These are phyloP conservation scores for Eimeria maxima DNA, from an alignment of 169 alveolate genomes.

Conservation along the genomic window DNA sequence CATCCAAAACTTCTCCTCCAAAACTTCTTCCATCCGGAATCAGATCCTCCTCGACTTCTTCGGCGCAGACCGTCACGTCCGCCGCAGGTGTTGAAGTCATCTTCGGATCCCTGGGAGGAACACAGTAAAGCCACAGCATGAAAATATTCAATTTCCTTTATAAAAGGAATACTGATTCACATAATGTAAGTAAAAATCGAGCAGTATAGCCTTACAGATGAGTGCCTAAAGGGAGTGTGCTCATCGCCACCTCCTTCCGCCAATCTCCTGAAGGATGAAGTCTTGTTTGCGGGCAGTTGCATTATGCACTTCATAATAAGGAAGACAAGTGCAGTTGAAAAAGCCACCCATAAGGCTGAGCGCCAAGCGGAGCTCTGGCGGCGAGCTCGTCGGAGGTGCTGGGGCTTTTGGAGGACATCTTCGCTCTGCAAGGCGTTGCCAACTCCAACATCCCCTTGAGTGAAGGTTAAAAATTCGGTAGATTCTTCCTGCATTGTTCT, in stretches of 20 bases:
- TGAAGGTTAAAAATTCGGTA: background rate
- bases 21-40: background rate
- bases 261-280: background rate
- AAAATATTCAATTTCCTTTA: too few relatives aligned
- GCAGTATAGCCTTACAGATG: background rate
- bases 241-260: background rate
- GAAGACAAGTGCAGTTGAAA: background rate
- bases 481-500: background rate
- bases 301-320: background rate
- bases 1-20: background rate
- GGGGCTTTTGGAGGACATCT: background rate
- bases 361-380: constrained; percentile 25
- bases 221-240: background rate
- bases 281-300: background rate
- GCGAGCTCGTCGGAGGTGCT: background rate
- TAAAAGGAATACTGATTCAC: background rate
- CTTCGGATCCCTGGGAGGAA: background rate
- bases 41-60: background rate
- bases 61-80: background rate
- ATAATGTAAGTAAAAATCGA: background rate
- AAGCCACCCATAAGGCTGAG: background rate
- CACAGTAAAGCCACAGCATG: background rate
- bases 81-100: background rate
- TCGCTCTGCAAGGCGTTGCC: background rate
- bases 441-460: background rate